These are phyloP conservation scores for Didymella arachidicola DNA, from an alignment of 2,329 filamentous ascomycete species.

Conservation along the genomic window DNA sequence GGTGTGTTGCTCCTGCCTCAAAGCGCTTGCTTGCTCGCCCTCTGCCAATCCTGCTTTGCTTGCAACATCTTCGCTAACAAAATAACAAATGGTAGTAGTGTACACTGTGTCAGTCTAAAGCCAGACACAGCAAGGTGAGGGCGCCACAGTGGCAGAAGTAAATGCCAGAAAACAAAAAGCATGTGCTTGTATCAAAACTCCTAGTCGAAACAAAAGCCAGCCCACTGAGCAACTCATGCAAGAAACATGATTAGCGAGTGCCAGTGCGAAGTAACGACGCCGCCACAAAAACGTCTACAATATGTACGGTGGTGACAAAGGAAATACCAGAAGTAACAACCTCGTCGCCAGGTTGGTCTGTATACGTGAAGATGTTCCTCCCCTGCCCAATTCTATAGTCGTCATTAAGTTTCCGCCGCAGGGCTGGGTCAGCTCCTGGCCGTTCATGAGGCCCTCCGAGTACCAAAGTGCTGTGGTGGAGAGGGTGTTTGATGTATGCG, in stretches of 20 bases:
- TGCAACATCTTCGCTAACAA: constrained; percentile 22
- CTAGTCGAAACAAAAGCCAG: constrained; percentile 39
- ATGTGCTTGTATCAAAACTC: constrained; percentile 50
- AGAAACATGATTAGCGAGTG: constrained; percentile 46
- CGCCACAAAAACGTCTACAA: constrained; percentile 45
- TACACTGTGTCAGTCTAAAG: constrained; percentile 35
- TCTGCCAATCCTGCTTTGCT: constrained; percentile 25
- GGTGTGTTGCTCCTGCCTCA: constrained; percentile 20
- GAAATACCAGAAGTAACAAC: constrained; percentile 39
- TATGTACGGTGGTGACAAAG: constrained; percentile 50
- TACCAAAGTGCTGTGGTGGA: constrained; percentile 21
- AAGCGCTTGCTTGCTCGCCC: constrained; percentile 10
- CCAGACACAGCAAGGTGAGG: constrained; percentile 29
- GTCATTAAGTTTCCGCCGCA: constrained; percentile 47
- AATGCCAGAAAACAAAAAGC: constrained; percentile 35
- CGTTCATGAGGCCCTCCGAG: constrained; percentile 34
- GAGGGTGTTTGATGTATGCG: constrained; percentile 35
- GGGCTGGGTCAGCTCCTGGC: constrained; percentile 30
- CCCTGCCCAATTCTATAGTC: constrained; percentile 45
- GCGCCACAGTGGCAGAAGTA: constrained; percentile 16
- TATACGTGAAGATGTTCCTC: constrained; percentile 48
- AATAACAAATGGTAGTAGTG: constrained; percentile 37
- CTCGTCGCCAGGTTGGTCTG: constrained; percentile 34
- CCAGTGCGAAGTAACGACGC: constrained; percentile 40
- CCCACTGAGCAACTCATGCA: constrained; percentile 48